These are phyloP conservation scores for Suillus weaverae DNA, from an alignment of 768 basidiomycete species.

Conservation along the genomic window DNA sequence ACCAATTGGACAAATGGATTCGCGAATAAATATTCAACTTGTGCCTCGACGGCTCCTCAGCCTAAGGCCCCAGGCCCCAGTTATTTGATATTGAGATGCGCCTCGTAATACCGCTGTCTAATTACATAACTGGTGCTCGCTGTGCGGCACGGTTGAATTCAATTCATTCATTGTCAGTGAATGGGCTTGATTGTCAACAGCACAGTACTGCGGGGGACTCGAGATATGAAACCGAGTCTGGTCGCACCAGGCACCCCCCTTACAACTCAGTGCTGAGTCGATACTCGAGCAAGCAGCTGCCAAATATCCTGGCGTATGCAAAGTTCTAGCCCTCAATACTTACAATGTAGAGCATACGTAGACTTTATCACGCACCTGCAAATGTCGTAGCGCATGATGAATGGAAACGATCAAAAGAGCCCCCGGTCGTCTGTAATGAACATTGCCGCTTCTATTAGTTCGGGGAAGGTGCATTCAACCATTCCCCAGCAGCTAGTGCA, in stretches of 20 bases:
- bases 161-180: background rate
- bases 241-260: background rate
- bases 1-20: background rate
- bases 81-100: background rate
- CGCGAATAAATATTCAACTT: background rate
- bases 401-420: background rate
- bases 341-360: no score
- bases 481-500: constrained; percentile 42
- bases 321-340: background rate
- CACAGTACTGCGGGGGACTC: background rate
- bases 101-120: background rate
- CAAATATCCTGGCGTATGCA: background rate
- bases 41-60: background rate
- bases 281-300: background rate
- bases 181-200: background rate
- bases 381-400: no score
- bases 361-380: background rate
- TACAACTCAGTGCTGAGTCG: background rate
- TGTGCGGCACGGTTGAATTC: background rate
- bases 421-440: background rate
- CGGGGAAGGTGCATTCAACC: constrained; percentile 30
- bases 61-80: background rate
- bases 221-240: background rate
- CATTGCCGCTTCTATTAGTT: background rate
- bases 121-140: background rate